Evolutionary conservation across 1,139 yeast genomes (phyloP).

Genomic region (Yamadazyma atlantica): DNA sequence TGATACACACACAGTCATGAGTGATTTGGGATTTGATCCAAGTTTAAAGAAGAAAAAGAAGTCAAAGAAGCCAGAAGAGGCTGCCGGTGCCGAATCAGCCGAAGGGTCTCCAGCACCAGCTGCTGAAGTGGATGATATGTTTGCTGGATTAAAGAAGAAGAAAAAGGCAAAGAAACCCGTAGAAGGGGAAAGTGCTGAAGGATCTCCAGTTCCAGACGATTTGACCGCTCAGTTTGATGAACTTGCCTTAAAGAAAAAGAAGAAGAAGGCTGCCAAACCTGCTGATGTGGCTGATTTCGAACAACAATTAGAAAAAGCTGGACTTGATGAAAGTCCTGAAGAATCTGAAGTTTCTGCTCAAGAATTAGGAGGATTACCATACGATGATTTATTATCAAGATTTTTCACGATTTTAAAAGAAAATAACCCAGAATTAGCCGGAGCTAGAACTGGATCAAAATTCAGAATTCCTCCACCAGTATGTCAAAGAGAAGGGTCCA

Average conservation of each 20-base stretch:
- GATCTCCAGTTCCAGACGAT: constrained; percentile 49
- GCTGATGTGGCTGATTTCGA: constrained; percentile 76
- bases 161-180: constrained; percentile 48
- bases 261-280: constrained; percentile 68
- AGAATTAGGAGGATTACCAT: constrained; percentile 50
- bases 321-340: constrained; percentile 58
- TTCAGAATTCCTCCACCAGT: constrained; percentile 97
- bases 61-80: constrained; percentile 46
- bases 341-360: constrained; percentile 15
- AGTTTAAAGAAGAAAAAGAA: constrained; percentile 86
- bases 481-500: constrained; percentile 95
- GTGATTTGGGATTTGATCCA: constrained; percentile 77
- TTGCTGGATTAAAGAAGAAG: constrained; percentile 56
- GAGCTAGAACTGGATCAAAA: constrained; percentile 89
- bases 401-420: constrained; percentile 83
- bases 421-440: constrained; percentile 97
- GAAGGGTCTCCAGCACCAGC: constrained; percentile 32
- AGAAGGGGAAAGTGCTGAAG: constrained; percentile 26
- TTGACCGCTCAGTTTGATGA: constrained; percentile 69
- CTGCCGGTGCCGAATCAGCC: constrained; percentile 30
- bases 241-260: constrained; percentile 79
- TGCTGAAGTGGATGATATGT: constrained; percentile 45
- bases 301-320: constrained; percentile 87
- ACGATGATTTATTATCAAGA: constrained; percentile 74
- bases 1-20: constrained; percentile 24